Conservation (phyloP, 257 asterid species). For the Forsythia viridissima region DNA sequence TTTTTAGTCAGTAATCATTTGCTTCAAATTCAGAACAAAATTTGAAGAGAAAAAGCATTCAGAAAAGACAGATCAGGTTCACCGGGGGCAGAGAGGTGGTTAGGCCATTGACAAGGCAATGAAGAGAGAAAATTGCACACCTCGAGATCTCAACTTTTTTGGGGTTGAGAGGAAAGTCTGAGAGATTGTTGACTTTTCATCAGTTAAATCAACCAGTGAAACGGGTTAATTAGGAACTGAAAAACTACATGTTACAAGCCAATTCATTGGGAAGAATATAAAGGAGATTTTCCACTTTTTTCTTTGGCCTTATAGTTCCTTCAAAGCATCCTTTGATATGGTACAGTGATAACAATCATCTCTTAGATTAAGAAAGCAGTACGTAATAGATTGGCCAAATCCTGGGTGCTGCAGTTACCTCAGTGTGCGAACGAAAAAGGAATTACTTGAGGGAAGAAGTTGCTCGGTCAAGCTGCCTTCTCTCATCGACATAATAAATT, state of each 20-base stretch:
- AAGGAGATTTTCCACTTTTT: not conserved
- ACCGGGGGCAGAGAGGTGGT: not conserved
- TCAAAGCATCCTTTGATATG: slow-evolving; percentile 1
- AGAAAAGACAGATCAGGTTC: not conserved
- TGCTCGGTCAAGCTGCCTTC: slow-evolving; percentile 89
- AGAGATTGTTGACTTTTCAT: not conserved
- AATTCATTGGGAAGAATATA: not conserved
- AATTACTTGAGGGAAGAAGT: slow-evolving; percentile 85
- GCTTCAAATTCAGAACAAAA: not conserved
- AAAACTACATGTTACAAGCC: not conserved
- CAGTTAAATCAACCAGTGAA: not conserved
- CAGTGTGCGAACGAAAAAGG: slow-evolving; percentile 82
- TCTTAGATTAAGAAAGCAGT: slow-evolving; percentile 4
- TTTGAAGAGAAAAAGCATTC: not conserved
- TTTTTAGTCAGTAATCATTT: not conserved
- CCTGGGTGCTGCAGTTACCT: slow-evolving; percentile 48
- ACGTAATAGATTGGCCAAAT: slow-evolving; percentile 4
- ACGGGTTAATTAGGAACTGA: not conserved
- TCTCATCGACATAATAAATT: slow-evolving; percentile 83
- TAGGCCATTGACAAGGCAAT: not conserved
- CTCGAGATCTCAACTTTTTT: not conserved
- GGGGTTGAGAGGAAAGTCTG: not conserved
- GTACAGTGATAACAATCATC: not conserved
- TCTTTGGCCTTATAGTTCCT: not conserved
- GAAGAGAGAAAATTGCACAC: not conserved